phyloP scores from a whole-genome alignment of 176 grass and related monocot species.

The Puya raimondii region DNA sequence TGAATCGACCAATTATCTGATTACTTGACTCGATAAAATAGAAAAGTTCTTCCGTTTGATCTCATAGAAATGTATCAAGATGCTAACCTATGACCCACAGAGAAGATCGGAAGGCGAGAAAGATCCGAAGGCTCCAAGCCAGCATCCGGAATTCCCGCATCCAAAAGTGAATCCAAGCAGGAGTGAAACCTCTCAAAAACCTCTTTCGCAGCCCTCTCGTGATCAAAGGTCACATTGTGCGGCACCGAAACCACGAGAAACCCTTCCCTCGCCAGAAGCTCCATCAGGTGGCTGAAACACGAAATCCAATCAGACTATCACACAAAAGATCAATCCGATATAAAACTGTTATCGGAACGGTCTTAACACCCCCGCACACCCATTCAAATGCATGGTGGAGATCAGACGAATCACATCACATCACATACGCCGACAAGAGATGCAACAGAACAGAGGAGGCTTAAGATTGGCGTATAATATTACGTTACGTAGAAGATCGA shows the following conservation, averaged over 20 bases:
- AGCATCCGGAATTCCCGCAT: conserved; percentile 54
- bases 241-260: conserved; percentile 83
- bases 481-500: no score
- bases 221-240: conserved; percentile 88
- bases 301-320: neutral
- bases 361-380: no score
- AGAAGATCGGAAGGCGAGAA: conserved; percentile 55
- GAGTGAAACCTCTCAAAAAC: conserved; percentile 67
- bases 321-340: neutral
- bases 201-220: conserved; percentile 60
- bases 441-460: no score
- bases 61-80: neutral
- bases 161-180: conserved; percentile 51
- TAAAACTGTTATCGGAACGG: neutral
- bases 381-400: no score
- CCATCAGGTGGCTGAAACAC: conserved; percentile 55
- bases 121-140: conserved; percentile 38
- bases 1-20: neutral
- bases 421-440: no score
- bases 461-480: no score
- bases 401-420: no score
- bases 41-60: neutral
- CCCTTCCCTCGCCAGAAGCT: conserved; percentile 71
- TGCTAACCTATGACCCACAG: conserved; percentile 72
- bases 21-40: neutral